Percentiles rank a stretch among this genome's conserved stretches.
Evolutionary conservation across 1,284 basidiomycete genomes (phyloP).

Genomic region (Porogramme epimiltina): DNA sequence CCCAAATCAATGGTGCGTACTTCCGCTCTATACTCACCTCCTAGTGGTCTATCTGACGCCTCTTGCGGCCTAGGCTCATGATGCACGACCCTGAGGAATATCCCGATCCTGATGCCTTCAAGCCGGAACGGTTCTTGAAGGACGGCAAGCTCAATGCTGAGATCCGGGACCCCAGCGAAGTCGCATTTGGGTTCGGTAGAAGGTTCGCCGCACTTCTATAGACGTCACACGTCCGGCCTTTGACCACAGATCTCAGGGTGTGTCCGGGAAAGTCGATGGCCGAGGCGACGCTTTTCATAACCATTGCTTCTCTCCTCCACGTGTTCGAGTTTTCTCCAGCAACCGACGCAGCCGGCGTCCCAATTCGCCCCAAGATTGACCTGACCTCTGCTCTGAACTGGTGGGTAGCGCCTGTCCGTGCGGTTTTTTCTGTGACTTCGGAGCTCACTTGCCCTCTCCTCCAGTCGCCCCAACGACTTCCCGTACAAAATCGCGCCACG

Average conservation of each 20-base stretch:
- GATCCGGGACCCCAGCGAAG: constrained; percentile 12
- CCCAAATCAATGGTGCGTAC: constrained; percentile 19
- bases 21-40: not conserved
- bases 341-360: constrained; percentile 7
- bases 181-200: constrained; percentile 25
- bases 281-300: constrained; percentile 9
- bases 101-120: constrained; percentile 26
- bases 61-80: constrained; percentile 22
- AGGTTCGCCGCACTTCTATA: constrained; percentile 5
- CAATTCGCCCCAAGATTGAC: constrained; percentile 5
- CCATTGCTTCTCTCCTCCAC: constrained; percentile 12
- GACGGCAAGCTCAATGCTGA: constrained; percentile 3
- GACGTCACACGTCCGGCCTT: not conserved
- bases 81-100: constrained; percentile 28
- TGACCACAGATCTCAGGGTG: constrained; percentile 1
- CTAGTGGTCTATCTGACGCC: not conserved
- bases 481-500: not conserved
- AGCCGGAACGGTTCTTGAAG: constrained; percentile 27
- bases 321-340: constrained; percentile 13
- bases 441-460: not conserved
- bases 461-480: not conserved
- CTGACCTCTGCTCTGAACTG: constrained; percentile 3
- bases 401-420: not conserved
- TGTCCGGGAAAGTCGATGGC: constrained; percentile 10
- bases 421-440: not conserved